Percentiles rank a stretch among this genome's conserved stretches.
Conservation (phyloP, 1,284 basidiomycete genomes). For the Moniliella sp. region DNA sequence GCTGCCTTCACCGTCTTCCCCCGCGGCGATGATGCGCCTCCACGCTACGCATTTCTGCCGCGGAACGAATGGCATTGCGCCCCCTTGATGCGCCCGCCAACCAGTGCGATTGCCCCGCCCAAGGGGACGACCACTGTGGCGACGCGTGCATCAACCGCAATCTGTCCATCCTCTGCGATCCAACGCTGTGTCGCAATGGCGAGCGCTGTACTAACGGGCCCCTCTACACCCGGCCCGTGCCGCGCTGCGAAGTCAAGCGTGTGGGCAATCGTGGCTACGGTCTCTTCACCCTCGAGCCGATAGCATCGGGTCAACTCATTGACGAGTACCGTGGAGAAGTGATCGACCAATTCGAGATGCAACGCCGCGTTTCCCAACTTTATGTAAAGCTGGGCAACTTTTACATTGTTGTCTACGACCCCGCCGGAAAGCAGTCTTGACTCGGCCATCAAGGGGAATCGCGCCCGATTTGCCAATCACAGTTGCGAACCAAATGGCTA, state of each 20-base stretch:
- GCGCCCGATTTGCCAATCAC: constrained; percentile 27
- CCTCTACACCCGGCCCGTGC: no score
- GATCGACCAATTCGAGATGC: constrained; percentile 14
- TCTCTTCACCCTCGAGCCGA: constrained; percentile 11
- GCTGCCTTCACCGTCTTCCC: no score
- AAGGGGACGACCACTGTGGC: no score
- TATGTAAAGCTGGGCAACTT: constrained; percentile 21
- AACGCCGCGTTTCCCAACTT: constrained; percentile 12
- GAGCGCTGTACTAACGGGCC: constrained; percentile 19
- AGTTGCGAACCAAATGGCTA: constrained; percentile 25
- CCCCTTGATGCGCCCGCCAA: no score
- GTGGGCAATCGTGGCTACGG: constrained; percentile 24
- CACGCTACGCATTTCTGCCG: no score
- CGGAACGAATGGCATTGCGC: no score
- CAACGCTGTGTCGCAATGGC: constrained; percentile 19
- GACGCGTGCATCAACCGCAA: constrained; percentile 22
- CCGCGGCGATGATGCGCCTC: no score
- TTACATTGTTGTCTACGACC: constrained; percentile 25
- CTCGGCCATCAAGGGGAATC: constrained; percentile 21
- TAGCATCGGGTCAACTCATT: constrained; percentile 15
- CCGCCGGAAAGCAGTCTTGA: constrained; percentile 24
- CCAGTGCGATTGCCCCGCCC: no score
- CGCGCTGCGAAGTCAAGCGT: no score
- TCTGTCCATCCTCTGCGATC: constrained; percentile 19
- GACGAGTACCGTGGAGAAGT: constrained; percentile 29